A percentile compares a stretch with the other conserved stretches of the same genome.
These are phyloP conservation scores for Russula brevipes DNA, from an alignment of 768 basidiomycete species.

Conservation along the genomic window DNA sequence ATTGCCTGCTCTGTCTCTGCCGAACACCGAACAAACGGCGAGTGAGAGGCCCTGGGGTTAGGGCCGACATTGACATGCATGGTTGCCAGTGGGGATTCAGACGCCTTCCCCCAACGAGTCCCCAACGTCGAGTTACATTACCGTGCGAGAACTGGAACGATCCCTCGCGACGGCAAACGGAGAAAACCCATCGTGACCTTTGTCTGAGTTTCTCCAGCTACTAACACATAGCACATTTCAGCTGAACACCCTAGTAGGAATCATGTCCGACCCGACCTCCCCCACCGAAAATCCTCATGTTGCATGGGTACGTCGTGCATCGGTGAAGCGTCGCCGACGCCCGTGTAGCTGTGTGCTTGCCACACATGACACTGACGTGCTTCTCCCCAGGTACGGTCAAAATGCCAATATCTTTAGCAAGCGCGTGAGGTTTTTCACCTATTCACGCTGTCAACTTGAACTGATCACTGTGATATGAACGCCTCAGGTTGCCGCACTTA, in stretches of 20 bases:
- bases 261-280: constrained; percentile 8
- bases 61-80: no score
- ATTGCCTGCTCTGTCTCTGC: no score
- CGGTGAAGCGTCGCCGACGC: neutral
- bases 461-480: neutral
- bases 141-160: no score
- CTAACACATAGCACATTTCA: no score
- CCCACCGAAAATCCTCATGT: constrained; percentile 12
- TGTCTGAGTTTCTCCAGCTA: no score
- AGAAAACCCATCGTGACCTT: no score
- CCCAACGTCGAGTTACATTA: no score
- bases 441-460: neutral
- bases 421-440: constrained; percentile 41
- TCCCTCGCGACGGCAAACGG: no score
- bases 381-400: constrained; percentile 50
- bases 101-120: no score
- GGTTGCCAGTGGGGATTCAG: no score
- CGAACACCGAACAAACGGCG: no score
- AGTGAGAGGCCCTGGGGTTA: no score
- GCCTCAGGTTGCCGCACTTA: constrained; percentile 58
- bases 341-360: neutral
- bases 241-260: neutral
- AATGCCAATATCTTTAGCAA: constrained; percentile 65
- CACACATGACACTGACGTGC: neutral
- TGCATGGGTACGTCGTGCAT: constrained; percentile 19